Evolutionary conservation across 1,284 basidiomycete genomes (phyloP), one percentile per base, ranked within the genome.

Genomic region (Peniophora sp.): DNA sequence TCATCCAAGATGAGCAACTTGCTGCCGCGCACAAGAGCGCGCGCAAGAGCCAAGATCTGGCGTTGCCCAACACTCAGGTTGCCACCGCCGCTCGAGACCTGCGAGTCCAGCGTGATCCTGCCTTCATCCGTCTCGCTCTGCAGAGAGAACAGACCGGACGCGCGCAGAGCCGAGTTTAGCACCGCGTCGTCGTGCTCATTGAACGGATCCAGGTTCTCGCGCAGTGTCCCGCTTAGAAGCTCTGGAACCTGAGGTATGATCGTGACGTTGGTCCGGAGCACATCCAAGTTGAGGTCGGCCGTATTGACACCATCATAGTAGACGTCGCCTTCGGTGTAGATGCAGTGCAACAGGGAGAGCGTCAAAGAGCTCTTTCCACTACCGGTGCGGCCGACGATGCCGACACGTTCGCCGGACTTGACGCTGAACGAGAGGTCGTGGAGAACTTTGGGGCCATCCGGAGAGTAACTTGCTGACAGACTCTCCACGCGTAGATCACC

Each of bases 351-450:
- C 1, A 71, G 58, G 0, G 68, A 66, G 22, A 72, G 55, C 3
- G 67, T 67, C 44, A 77, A 55, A 5, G 72, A 77, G 44, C 72
- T 75, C 69, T 90, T 89, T 48, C 86, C 86, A 56, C 79, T 83
- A 16, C 87, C 88, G 0, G 87, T 89, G 32, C 87, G 72, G 19
- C 87, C 86, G n/a, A 85, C 81, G 20, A 78, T 69, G 24, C 77
- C 77, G 17, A 81, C 65, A 38, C 74, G 71, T 56, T 79, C 72
- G 1, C 79, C 78, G 20, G 71, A 67, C 45, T 68, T 68, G 55
- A 79, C 71, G 35, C 65, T 64, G 55, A 81, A 70, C 2, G 69
- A 67, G 35, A 81, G 57, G 16, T 74, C 65, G 47, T 75, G 69
- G 25, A 80, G 64, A 0, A 80, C 76, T 57, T 48, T 68, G 57